phyloP scores from a whole-genome alignment of 1,284 basidiomycete species.

The Tremellales sp. region DNA sequence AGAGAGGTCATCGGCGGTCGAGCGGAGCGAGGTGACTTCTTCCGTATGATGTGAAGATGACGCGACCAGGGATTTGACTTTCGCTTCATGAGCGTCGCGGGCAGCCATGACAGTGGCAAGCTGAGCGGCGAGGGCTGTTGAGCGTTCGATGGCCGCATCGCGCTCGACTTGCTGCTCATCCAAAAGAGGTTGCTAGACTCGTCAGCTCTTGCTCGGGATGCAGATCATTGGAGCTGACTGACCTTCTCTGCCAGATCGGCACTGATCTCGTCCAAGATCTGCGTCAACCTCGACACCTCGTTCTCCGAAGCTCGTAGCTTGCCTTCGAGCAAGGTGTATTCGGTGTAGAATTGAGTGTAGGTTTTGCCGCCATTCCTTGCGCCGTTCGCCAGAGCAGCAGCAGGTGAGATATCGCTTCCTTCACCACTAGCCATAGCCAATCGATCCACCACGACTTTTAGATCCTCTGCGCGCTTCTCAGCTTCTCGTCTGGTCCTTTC shows the following conservation, averaged over 20 bases:
- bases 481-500: conserved; percentile 44
- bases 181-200: conserved; percentile 72
- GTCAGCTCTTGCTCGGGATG: not conserved
- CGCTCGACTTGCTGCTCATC: conserved; percentile 82
- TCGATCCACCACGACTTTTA: conserved; percentile 46
- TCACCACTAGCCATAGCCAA: conserved; percentile 35
- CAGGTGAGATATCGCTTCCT: conserved; percentile 60
- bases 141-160: conserved; percentile 69
- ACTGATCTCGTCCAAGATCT: conserved; percentile 54
- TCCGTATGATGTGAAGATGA: conserved; percentile 60
- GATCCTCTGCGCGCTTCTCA: conserved; percentile 47
- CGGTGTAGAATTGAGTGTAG: conserved; percentile 64
- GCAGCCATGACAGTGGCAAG: conserved; percentile 65
- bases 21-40: conserved; percentile 69
- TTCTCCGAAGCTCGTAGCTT: conserved; percentile 69
- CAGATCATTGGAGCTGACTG: conserved; percentile 33
- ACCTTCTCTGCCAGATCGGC: conserved; percentile 82
- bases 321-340: conserved; percentile 78
- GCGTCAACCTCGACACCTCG: conserved; percentile 76
- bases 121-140: conserved; percentile 71
- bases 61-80: conserved; percentile 54
- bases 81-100: conserved; percentile 51
- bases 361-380: conserved; percentile 58
- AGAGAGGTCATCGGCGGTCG: conserved; percentile 78
- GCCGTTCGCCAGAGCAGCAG: conserved; percentile 74